Base-by-base conservation (phyloP, 495 filamentous ascomycete genomes). In the Tetracladium marchalianum region DNA sequence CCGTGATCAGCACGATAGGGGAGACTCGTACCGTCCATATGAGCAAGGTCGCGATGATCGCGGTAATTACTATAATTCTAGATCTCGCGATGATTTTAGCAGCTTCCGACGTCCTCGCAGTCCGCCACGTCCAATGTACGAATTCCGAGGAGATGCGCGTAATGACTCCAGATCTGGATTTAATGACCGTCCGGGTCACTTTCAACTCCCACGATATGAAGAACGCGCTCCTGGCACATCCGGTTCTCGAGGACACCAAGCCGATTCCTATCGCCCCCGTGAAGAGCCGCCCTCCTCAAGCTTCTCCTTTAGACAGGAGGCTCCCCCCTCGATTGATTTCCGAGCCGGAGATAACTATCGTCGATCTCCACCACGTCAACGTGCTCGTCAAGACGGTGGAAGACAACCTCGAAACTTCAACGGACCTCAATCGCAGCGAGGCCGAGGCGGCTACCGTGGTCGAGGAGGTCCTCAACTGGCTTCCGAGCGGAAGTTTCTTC, bases 261-360 rank as follows among this genome's bases (percentile, higher is more conserved):
- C n/a, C 9, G 49, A 49, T 40, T 16, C 44, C 0, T 53, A 53
- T 41, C 50, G 47, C 31, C 44, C 44, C 33, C 42, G 7, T 11
- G 33, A 32, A 13, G 31, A 42, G 5, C 27, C 39, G 11, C 22
- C 22, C 22, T 27, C 22, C 22, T 27, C 22, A 27, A 41, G 24
- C 24, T 58, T 58, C 47, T 44, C 17, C 44, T 58, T 58, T 24
- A 47, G 52, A 19, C 35, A 58, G 27, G 55, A 58, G 31, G 49
- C 55, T 13, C 55, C 55, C 5, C 49, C 45, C n/a, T 27, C 41
- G 15, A 31, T 58, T 39, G 44, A 51, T 27, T 50, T 46, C 13
- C 11, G 38, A 35, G 42, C 43, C 16, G 40, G 33, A 17, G 34
- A 54, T 43, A 11, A 15, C 8, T 51, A 50, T 32, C 48, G 52